A percentile compares a stretch with the other conserved stretches of the same genome.
Evolutionary conservation across 371 early-diverging fungal genomes (phyloP).

Genomic region (Fennellomyces sp.): DNA sequence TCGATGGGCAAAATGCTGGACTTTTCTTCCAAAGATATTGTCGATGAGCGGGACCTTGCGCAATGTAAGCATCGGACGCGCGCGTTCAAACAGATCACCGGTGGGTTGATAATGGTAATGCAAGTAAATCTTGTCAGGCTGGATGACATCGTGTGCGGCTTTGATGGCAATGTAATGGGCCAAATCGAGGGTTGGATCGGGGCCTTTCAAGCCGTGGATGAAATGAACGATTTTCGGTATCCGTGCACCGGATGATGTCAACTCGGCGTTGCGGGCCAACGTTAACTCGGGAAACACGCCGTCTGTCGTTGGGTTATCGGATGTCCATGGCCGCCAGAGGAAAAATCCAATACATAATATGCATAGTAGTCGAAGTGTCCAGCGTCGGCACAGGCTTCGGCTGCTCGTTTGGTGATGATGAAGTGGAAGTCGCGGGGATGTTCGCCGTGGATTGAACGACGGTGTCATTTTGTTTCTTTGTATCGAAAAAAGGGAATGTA

Average conservation of each 20-base stretch:
- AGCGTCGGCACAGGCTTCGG: neutral
- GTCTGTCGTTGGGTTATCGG: neutral
- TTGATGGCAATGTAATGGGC: constrained; percentile 58
- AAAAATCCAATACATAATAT: neutral
- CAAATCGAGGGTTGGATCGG: constrained; percentile 45
- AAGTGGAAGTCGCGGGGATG: neutral
- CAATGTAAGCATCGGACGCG: constrained; percentile 38
- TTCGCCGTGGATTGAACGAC: constrained; percentile 4
- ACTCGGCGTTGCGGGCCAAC: constrained; percentile 19
- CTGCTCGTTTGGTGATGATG: constrained; percentile 1
- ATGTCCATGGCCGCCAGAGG: neutral
- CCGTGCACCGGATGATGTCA: constrained; percentile 17
- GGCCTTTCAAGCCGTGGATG: constrained; percentile 48
- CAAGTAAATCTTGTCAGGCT: constrained; percentile 51
- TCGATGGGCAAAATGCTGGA: constrained; percentile 50
- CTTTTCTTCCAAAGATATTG: constrained; percentile 41
- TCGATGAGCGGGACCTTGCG: constrained; percentile 35
- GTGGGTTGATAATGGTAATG: constrained; percentile 54
- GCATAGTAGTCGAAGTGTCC: neutral
- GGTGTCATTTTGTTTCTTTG: neutral
- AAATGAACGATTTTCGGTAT: constrained; percentile 60
- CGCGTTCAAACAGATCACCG: constrained; percentile 49
- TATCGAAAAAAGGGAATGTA: no score
- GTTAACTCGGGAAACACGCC: constrained; percentile 21
- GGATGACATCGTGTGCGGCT: constrained; percentile 48